Evolutionary conservation across 176 grass and related monocot species (phyloP).

Genomic region (Oryza australiensis): DNA sequence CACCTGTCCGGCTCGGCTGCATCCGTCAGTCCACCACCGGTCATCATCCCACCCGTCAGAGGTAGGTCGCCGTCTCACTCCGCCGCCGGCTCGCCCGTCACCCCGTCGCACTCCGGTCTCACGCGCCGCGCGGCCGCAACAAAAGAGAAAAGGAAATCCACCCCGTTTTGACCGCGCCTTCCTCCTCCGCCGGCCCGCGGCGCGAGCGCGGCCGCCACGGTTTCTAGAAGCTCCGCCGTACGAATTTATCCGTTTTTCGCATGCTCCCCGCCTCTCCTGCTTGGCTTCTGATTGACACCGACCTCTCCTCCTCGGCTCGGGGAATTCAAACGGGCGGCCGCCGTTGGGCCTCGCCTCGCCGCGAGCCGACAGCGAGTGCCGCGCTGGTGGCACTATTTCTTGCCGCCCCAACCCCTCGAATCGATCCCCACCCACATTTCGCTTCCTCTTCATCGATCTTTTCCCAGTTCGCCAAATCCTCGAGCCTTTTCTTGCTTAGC

Average conservation of each 20-base stretch:
- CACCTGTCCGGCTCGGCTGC: neutral
- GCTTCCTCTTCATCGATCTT: neutral
- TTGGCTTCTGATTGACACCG: slow-evolving; percentile 14
- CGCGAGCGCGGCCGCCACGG: neutral
- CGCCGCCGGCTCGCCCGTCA: neutral
- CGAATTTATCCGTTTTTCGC: neutral
- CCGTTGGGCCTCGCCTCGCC: neutral
- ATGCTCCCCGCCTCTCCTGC: neutral
- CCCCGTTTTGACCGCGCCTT: neutral
- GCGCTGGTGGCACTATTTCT: slow-evolving; percentile 19
- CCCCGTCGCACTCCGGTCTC: neutral
- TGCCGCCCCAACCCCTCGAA: slow-evolving; percentile 18
- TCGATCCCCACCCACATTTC: slow-evolving; percentile 29
- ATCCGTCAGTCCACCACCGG: neutral
- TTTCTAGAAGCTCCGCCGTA: neutral
- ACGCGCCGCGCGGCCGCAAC: neutral
- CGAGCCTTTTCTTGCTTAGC: neutral
- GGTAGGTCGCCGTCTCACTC: neutral
- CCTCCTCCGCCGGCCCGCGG: neutral
- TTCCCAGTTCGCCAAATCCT: neutral
- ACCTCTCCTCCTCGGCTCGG: neutral
- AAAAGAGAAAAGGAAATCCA: neutral
- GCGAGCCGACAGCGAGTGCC: slow-evolving; percentile 8
- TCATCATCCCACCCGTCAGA: neutral
- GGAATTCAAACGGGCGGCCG: slow-evolving; percentile 28